Percentiles rank a stretch among this genome's conserved stretches.
Conservation (phyloP, 1,284 basidiomycete species). For the Singerocomus rubriflavus region DNA sequence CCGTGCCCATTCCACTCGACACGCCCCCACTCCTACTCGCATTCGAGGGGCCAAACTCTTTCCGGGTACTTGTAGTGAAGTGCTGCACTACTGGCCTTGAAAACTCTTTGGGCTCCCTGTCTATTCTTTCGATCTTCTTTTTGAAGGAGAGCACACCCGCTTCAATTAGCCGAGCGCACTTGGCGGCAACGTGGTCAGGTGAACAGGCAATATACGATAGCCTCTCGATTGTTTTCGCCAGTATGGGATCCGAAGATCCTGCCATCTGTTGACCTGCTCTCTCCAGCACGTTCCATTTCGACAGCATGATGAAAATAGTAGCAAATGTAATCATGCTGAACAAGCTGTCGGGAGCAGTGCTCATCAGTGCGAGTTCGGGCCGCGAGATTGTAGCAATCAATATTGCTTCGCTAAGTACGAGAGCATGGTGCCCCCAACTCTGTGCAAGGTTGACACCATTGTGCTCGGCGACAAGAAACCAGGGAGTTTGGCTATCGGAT, state of each 20-base stretch:
- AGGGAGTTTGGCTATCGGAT: conserved; percentile 22
- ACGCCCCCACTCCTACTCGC: conserved; percentile 15
- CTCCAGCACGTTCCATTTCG: conserved; percentile 40
- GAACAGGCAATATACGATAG: conserved; percentile 35
- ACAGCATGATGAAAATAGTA: conserved; percentile 39
- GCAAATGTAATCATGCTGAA: conserved; percentile 44
- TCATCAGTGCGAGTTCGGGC: conserved; percentile 35
- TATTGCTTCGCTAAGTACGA: conserved; percentile 39
- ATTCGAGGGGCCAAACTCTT: conserved; percentile 13
- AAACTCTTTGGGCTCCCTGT: conserved; percentile 19
- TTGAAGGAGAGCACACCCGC: conserved; percentile 33
- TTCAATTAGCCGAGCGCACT: conserved; percentile 40
- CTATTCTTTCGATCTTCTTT: conserved; percentile 26
- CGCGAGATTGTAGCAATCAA: conserved; percentile 34
- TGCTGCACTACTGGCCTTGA: conserved; percentile 24
- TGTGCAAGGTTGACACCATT: conserved; percentile 35
- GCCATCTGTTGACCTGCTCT: conserved; percentile 33
- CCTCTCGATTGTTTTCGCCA: conserved; percentile 35
- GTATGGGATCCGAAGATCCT: conserved; percentile 38
- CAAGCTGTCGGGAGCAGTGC: conserved; percentile 41
- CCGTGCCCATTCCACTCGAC: conserved; percentile 19
- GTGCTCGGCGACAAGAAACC: conserved; percentile 35
- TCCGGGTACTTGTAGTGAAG: conserved; percentile 19
- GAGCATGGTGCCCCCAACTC: conserved; percentile 40
- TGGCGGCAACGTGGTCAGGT: conserved; percentile 40